A percentile compares a stretch with the other conserved stretches of the same genome.
These are phyloP conservation scores for Magnolia sinica DNA, from an alignment of 164 flowering plant species.

Conservation along the genomic window DNA sequence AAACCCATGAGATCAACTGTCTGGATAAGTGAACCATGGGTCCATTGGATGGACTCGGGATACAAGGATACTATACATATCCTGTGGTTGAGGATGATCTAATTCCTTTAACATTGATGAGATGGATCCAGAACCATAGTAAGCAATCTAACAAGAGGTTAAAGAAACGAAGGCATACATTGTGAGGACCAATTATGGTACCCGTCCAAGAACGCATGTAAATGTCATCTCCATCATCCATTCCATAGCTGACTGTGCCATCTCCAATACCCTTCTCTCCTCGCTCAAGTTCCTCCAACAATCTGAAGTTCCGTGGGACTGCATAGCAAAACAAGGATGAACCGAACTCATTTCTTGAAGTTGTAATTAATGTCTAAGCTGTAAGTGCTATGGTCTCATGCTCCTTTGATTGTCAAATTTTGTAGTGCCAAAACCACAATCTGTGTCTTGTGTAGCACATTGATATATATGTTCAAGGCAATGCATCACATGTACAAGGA, in stretches of 20 bases:
- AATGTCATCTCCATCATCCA: slow-evolving; percentile 91
- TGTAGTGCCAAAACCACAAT: no score
- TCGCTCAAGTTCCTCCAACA: slow-evolving; percentile 88
- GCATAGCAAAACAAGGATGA: slow-evolving; percentile 20
- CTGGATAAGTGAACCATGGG: not conserved
- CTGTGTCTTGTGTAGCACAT: no score
- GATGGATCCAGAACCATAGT: not conserved
- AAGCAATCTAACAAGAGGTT: not conserved
- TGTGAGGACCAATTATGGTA: slow-evolving; percentile 83
- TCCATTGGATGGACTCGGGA: not conserved
- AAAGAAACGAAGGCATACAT: slow-evolving; percentile 37
- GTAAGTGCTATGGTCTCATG: no score
- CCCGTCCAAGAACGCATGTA: slow-evolving; percentile 96
- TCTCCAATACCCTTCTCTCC: slow-evolving; percentile 93
- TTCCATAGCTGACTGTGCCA: slow-evolving; percentile 90
- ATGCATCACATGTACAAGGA: no score
- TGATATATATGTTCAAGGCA: no score
- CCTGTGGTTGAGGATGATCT: no score
- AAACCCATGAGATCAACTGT: not conserved
- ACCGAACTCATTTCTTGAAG: not conserved
- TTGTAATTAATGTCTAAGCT: no score
- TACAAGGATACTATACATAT: not conserved
- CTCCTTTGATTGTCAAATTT: no score
- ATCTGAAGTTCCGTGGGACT: slow-evolving; percentile 89
- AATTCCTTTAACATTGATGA: no score